Evolutionary conservation across 495 filamentous ascomycete species (phyloP).

Genomic region (Aspergillus asperescens): DNA sequence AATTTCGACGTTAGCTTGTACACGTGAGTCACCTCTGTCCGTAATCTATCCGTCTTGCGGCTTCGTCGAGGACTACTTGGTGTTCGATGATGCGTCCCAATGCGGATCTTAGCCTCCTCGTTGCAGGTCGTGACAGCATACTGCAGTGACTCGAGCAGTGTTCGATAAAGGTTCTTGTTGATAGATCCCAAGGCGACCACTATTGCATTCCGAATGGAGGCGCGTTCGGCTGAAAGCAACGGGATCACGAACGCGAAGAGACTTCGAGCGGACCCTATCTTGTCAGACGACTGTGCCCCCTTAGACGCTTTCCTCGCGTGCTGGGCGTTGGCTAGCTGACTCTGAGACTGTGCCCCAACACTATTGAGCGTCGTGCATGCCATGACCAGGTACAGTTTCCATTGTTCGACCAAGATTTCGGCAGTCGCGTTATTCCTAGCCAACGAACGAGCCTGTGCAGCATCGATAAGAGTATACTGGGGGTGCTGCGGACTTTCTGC

Average conservation of each 20-base stretch:
- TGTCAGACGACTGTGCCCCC: slow-evolving; percentile 62
- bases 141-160: slow-evolving; percentile 83
- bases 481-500: slow-evolving; percentile 64
- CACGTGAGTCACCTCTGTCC: slow-evolving; percentile 92
- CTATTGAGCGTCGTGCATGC: slow-evolving; percentile 93
- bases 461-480: slow-evolving; percentile 55
- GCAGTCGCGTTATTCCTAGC: slow-evolving; percentile 68
- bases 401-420: slow-evolving; percentile 89
- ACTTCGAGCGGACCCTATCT: slow-evolving; percentile 79
- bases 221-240: slow-evolving; percentile 68
- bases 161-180: slow-evolving; percentile 92
- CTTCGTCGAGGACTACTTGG: slow-evolving; percentile 70
- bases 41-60: slow-evolving; percentile 73
- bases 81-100: slow-evolving; percentile 68
- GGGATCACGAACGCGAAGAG: slow-evolving; percentile 90
- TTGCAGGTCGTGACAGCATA: slow-evolving; percentile 74
- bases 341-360: slow-evolving; percentile 62
- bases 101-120: slow-evolving; percentile 80
- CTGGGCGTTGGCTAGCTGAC: slow-evolving; percentile 56
- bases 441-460: slow-evolving; percentile 34
- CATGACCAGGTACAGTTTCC: slow-evolving; percentile 97
- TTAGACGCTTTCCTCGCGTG: slow-evolving; percentile 83
- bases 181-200: slow-evolving; percentile 89
- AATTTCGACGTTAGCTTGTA: slow-evolving; percentile 94
- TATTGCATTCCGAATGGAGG: slow-evolving; percentile 81